Conservation (phyloP, 495 filamentous ascomycete genomes). For the Beverwykella pulmonaria region DNA sequence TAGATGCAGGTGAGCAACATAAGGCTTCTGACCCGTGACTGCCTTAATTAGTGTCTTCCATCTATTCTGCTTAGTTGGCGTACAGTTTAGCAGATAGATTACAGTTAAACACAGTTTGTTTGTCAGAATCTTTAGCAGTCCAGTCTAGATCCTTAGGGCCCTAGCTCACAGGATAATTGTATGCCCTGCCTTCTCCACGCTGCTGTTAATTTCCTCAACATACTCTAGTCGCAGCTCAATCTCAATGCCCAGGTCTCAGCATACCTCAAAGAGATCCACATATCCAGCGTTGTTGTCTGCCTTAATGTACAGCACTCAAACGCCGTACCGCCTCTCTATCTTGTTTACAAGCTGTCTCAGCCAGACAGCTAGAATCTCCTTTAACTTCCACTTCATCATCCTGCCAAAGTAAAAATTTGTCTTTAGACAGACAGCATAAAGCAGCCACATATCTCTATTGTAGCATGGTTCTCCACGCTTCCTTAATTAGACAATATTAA, state of each 20-base stretch:
- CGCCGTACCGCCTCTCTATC: background rate
- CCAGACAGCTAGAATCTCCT: constrained; percentile 6
- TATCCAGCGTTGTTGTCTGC: background rate
- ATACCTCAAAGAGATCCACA: background rate
- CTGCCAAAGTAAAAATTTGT: constrained; percentile 10
- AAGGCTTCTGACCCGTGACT: background rate
- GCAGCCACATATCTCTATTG: constrained; percentile 22
- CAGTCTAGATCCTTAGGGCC: constrained; percentile 16
- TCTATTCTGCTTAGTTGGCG: constrained; percentile 10
- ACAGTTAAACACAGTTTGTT: constrained; percentile 8
- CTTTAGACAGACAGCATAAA: constrained; percentile 23
- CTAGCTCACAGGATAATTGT: constrained; percentile 7
- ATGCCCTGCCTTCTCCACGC: background rate
- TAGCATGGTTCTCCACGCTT: background rate
- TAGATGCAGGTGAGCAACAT: constrained; percentile 9
- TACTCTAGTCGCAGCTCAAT: background rate
- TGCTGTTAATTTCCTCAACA: constrained; percentile 10
- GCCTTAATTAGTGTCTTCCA: constrained; percentile 31
- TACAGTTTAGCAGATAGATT: constrained; percentile 31
- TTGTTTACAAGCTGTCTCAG: background rate
- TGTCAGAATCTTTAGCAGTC: constrained; percentile 18
- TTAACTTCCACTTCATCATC: background rate
- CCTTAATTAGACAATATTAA: constrained; percentile 31
- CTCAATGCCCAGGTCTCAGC: constrained; percentile 2
- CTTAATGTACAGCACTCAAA: background rate